These are phyloP conservation scores for Clavispora phyllophila DNA, from an alignment of 805 yeast genomes.

Conservation along the genomic window DNA sequence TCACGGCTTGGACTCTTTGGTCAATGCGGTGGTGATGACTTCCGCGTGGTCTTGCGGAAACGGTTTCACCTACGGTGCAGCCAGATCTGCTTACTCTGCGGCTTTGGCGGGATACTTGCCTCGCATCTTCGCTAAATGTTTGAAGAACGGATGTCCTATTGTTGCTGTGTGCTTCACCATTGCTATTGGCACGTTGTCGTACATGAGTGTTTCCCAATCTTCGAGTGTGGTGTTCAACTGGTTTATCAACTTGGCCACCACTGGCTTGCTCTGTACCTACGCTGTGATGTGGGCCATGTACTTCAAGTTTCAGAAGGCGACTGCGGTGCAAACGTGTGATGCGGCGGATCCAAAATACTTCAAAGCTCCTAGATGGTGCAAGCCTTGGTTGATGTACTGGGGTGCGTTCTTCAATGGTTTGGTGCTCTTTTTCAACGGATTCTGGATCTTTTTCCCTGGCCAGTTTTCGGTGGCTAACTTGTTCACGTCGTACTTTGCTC, in stretches of 20 bases:
- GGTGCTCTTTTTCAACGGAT: constrained; percentile 37
- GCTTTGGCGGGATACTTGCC: constrained; percentile 88
- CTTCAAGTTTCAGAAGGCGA: constrained; percentile 36
- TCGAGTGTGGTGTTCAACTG: constrained; percentile 65
- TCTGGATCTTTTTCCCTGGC: constrained; percentile 37
- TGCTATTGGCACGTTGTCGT: constrained; percentile 25
- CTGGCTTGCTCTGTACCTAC: constrained; percentile 60
- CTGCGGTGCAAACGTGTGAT: constrained; percentile 35
- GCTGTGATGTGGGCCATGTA: constrained; percentile 51
- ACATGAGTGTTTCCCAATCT: constrained; percentile 41
- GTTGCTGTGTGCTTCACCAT: constrained; percentile 47
- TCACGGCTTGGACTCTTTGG: constrained; percentile 29
- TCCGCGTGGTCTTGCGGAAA: constrained; percentile 37
- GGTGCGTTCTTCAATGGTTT: constrained; percentile 16
- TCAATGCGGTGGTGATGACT: constrained; percentile 28
- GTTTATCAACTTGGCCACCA: constrained; percentile 64
- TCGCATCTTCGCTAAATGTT: constrained; percentile 53
- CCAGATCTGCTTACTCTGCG: constrained; percentile 46
- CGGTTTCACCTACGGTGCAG: constrained; percentile 31
- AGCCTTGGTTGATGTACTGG: constrained; percentile 15
- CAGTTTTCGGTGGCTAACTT: constrained; percentile 28
- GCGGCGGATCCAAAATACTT: constrained; percentile 10
- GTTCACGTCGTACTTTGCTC: constrained; percentile 36
- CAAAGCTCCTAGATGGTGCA: constrained; percentile 11
- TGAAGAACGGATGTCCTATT: constrained; percentile 66